A percentile compares a stretch with the other conserved stretches of the same genome.
Evolutionary conservation across 768 basidiomycete genomes (phyloP).

Genomic region (Auriculariales sp.): DNA sequence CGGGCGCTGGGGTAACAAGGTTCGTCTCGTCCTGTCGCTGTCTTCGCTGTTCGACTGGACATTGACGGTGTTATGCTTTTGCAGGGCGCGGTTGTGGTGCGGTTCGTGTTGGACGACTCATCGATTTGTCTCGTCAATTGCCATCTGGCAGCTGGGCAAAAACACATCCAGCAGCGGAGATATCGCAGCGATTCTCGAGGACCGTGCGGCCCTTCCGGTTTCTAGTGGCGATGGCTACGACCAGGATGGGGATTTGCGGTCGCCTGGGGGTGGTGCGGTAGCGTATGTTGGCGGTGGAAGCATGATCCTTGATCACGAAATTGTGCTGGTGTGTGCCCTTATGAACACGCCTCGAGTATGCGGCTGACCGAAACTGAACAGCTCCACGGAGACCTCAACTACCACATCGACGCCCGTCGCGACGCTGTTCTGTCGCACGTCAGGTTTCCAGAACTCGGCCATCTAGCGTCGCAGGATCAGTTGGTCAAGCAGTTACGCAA

Average conservation of each 20-base stretch:
- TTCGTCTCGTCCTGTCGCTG: constrained; percentile 19
- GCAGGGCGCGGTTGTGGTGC: constrained; percentile 81
- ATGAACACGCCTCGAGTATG: background rate
- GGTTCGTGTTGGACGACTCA: constrained; percentile 82
- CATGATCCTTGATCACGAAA: constrained; percentile 88
- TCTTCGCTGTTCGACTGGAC: background rate
- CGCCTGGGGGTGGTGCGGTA: no score
- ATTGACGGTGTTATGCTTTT: constrained; percentile 1
- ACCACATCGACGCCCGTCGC: constrained; percentile 86
- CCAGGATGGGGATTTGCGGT: no score
- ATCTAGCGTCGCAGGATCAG: constrained; percentile 69
- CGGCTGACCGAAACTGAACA: constrained; percentile 16
- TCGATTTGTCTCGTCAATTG: constrained; percentile 93
- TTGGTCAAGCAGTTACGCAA: constrained; percentile 75
- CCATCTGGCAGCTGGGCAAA: constrained; percentile 92
- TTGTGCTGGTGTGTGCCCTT: constrained; percentile 29
- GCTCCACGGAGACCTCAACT: constrained; percentile 93
- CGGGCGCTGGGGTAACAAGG: constrained; percentile 92
- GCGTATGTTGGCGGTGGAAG: constrained; percentile 81
- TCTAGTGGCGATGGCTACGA: constrained; percentile 27
- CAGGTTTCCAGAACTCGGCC: constrained; percentile 45
- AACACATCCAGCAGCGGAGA: constrained; percentile 74
- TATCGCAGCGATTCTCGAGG: constrained; percentile 75
- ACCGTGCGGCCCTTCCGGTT: constrained; percentile 47
- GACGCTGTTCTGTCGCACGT: constrained; percentile 66